Base-by-base conservation (phyloP, 2,329 filamentous ascomycete genomes). In the Epichloe festucae region DNA sequence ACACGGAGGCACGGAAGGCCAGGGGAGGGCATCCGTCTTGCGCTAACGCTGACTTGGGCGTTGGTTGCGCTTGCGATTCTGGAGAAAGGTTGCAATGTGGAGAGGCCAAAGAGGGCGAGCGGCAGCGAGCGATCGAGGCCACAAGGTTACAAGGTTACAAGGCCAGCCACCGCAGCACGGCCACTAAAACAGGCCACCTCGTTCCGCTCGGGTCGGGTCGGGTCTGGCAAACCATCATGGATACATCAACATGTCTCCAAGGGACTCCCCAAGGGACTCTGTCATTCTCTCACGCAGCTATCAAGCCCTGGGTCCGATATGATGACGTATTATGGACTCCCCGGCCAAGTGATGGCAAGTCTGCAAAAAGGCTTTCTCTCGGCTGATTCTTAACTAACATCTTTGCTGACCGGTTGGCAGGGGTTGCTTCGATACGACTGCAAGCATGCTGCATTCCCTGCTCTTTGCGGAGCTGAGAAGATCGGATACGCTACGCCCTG, bases 21-120 rank as follows among this genome's bases (percentile, higher is more conserved):
- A 52, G 55, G 53, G 55, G 49, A 49, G 52, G 38, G 40, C 42
- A 56, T 56, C 54, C 53, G 53, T 19, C 46, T 21, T 49, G 48
- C 49, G 45, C 54, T 52, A 54, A 51, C 45, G 54, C 53, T 45
- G 49, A 52, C 46, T 14, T 49, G 19, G 50, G 51, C 41, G 34
- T 1, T 49, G 51, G 52, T 50, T 50, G 43, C 42, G 43, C 35
- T 53, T 53, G 52, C 52, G 46, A 40, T 38, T 17, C 40, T n/a
- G 45, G 35, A 52, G 51, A 46, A 42, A 46, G 35, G 47, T 34
- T 21, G n/a, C 42, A 27, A 49, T 46, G 51, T 52, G 51, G 51
- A 36, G 51, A 36, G 48, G 48, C 10, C 31, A 31, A 31, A 10
- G 10, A 31, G 8, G 31, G 31, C 31, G 36, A 40, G 8, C 4